A percentile compares a stretch with the other conserved stretches of the same genome.
Evolutionary conservation across 164 flowering plant genomes (phyloP).

Genomic region (Vitis riparia): DNA sequence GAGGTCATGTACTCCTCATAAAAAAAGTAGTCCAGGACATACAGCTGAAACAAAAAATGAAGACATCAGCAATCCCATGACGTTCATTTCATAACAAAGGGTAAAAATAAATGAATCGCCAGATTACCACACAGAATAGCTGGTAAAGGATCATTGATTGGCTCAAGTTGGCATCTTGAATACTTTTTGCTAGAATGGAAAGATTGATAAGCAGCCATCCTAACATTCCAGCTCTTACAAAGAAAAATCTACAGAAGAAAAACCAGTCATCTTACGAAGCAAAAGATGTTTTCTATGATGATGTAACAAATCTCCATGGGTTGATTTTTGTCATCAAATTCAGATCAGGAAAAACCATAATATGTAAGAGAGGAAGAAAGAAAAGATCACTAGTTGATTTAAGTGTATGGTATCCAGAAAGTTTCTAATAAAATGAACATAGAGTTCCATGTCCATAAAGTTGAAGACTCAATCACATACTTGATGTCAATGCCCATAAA

Average conservation of each 20-base stretch:
- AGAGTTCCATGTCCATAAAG: conserved; percentile 2
- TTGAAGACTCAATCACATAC: conserved; percentile 45
- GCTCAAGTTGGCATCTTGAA: conserved; percentile 51
- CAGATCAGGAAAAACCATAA: background rate
- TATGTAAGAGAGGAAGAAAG: background rate
- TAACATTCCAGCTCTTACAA: conserved; percentile 99
- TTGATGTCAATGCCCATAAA: conserved; percentile 90
- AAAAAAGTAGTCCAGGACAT: conserved; percentile 83
- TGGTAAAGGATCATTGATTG: conserved; percentile 90
- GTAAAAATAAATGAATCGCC: background rate
- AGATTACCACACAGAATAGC: conserved; percentile 65
- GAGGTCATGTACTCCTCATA: conserved; percentile 99
- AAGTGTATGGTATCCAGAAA: background rate
- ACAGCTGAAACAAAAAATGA: conserved; percentile 51
- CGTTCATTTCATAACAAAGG: background rate
- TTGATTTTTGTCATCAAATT: background rate
- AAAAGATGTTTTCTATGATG: background rate
- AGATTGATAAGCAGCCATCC: conserved; percentile 98
- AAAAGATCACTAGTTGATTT: background rate
- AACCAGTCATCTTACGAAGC: conserved; percentile 2
- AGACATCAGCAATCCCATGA: conserved; percentile 12
- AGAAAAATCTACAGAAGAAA: conserved; percentile 75
- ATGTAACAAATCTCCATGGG: background rate
- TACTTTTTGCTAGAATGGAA: conserved; percentile 77
- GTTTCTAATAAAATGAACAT: background rate